A percentile compares a stretch with the other conserved stretches of the same genome.
These are phyloP conservation scores for Mycena latifolia DNA, from an alignment of 768 basidiomycete genomes.

Conservation along the genomic window DNA sequence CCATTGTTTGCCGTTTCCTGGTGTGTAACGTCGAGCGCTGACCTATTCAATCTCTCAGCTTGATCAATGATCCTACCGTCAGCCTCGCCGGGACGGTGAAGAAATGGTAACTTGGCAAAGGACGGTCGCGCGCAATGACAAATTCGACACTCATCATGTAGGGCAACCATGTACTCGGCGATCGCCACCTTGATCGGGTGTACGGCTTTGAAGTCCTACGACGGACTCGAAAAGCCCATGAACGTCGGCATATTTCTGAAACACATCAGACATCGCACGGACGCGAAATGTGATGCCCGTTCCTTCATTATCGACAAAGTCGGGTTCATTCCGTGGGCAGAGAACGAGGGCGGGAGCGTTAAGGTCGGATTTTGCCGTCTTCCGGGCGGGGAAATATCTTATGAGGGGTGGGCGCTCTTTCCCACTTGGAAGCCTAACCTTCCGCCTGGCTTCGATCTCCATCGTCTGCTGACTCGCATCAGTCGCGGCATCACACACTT, in stretches of 20 bases:
- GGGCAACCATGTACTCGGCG: background rate
- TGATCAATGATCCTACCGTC: background rate
- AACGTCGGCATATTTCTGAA: slow-evolving; percentile 9
- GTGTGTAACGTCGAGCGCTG: background rate
- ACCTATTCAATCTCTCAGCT: background rate
- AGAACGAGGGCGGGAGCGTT: too few species aligned
- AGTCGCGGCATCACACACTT: too few species aligned
- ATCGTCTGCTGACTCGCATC: too few species aligned
- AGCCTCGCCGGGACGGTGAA: background rate
- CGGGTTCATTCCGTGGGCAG: too few species aligned
- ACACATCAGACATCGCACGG: background rate
- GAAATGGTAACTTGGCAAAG: background rate
- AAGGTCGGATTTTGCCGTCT: too few species aligned
- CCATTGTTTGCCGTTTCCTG: background rate
- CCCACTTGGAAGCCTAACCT: too few species aligned
- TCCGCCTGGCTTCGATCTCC: too few species aligned
- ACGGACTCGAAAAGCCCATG: background rate
- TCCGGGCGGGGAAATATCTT: too few species aligned
- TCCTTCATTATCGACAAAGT: too few species aligned
- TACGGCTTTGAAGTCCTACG: background rate
- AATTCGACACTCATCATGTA: background rate
- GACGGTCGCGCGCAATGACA: background rate
- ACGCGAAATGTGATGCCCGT: background rate
- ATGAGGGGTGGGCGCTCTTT: too few species aligned
- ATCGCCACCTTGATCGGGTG: background rate